phyloP scores from a whole-genome alignment of 2,329 filamentous ascomycete species.

The Neodidymelliopsis sp. region DNA sequence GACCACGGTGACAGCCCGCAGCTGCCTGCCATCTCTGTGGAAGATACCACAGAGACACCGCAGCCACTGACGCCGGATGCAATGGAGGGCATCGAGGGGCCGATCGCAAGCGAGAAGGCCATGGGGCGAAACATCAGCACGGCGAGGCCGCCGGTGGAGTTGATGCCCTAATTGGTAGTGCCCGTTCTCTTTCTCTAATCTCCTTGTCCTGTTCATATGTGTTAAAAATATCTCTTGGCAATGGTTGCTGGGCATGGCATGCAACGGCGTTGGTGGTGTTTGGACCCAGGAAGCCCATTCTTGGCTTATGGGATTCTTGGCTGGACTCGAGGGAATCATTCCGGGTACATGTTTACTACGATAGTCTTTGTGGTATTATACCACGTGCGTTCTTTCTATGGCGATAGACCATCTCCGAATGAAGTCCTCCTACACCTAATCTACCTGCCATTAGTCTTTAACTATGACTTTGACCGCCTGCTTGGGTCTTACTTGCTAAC shows the following conservation, averaged over 20 bases:
- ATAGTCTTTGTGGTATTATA: neutral
- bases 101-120: conserved; percentile 44
- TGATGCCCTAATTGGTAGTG: conserved; percentile 39
- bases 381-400: neutral
- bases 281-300: neutral
- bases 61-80: conserved; percentile 55
- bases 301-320: neutral
- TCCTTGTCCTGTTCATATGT: conserved; percentile 23
- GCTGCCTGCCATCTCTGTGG: conserved; percentile 69
- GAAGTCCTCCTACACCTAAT: too few species aligned
- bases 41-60: conserved; percentile 62
- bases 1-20: conserved; percentile 67
- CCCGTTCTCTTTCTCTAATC: conserved; percentile 11
- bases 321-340: neutral
- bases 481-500: too few species aligned
- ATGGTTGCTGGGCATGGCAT: conserved; percentile 21
- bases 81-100: conserved; percentile 46
- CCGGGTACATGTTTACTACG: neutral
- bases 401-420: too few species aligned
- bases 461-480: too few species aligned
- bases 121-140: conserved; percentile 46
- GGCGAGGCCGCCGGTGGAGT: conserved; percentile 49
- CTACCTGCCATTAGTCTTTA: too few species aligned
- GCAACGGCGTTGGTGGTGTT: conserved; percentile 34
- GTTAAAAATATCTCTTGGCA: conserved; percentile 25